These are phyloP conservation scores for Sugiyamaella mastotermitis DNA, from an alignment of 805 yeast genomes.

Conservation along the genomic window DNA sequence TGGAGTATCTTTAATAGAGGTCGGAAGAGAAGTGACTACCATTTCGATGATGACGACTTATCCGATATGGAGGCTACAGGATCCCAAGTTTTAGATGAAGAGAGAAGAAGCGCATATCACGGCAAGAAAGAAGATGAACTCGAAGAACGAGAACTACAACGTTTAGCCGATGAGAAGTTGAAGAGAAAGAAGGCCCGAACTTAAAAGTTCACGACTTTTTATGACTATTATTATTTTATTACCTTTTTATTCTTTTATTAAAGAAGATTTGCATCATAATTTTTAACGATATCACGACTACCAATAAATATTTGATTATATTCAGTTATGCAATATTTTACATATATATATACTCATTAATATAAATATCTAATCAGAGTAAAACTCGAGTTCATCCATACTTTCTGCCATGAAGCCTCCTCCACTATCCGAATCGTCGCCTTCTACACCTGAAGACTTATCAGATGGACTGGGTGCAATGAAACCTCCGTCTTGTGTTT, in stretches of 20 bases:
- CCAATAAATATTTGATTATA: slow-evolving; percentile 1
- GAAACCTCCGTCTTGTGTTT: too few relatives aligned
- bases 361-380: slow-evolving; percentile 2
- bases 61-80: slow-evolving; percentile 92
- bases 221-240: too few relatives aligned
- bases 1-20: slow-evolving; percentile 81
- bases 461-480: too few relatives aligned
- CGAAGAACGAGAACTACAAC: slow-evolving; percentile 41
- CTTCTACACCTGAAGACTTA: too few relatives aligned
- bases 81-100: slow-evolving; percentile 80
- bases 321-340: neutral
- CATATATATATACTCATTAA: neutral
- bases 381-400: slow-evolving; percentile 22
- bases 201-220: too few relatives aligned
- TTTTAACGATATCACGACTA: too few relatives aligned
- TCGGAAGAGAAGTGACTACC: slow-evolving; percentile 41
- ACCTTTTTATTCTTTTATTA: too few relatives aligned
- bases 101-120: slow-evolving; percentile 54
- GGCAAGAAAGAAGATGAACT: slow-evolving; percentile 73
- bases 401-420: slow-evolving; percentile 21
- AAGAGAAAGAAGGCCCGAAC: slow-evolving; percentile 7
- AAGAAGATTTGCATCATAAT: too few relatives aligned
- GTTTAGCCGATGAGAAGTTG: slow-evolving; percentile 20
- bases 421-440: too few relatives aligned
- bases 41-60: slow-evolving; percentile 41